A percentile compares a stretch with the other conserved stretches of the same genome.
Conservation (phyloP, 495 filamentous ascomycete species). For the Aspergillus sclerotioniger region DNA sequence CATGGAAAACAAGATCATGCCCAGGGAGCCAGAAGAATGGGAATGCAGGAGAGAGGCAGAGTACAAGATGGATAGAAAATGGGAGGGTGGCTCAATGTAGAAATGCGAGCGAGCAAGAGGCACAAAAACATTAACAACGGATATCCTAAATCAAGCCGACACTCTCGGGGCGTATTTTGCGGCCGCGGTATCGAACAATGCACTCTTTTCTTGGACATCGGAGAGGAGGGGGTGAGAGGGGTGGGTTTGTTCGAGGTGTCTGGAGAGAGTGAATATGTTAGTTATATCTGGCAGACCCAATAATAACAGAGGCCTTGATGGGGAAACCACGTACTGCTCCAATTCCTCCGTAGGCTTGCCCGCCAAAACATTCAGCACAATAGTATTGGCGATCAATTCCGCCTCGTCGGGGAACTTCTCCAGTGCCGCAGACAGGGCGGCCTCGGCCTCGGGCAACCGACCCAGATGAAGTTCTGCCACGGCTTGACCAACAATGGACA, state of each 20-base stretch:
- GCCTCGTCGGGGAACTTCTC: constrained; percentile 68
- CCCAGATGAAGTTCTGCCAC: constrained; percentile 90
- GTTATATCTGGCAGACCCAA: background rate
- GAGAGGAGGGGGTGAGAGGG: constrained; percentile 63
- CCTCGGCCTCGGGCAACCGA: constrained; percentile 83
- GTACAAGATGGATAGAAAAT: constrained; percentile 19
- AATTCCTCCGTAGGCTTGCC: constrained; percentile 66
- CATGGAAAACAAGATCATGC: constrained; percentile 2
- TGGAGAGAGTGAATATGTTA: constrained; percentile 31
- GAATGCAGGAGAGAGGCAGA: constrained; percentile 8
- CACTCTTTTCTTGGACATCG: constrained; percentile 74
- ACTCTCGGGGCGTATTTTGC: constrained; percentile 75
- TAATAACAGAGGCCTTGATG: background rate
- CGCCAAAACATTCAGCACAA: constrained; percentile 73
- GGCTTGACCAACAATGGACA: constrained; percentile 77
- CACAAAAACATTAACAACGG: background rate
- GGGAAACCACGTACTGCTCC: constrained; percentile 60
- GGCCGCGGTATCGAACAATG: constrained; percentile 75
- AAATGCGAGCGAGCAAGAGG: background rate
- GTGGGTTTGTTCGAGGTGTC: constrained; percentile 55
- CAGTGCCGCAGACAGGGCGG: constrained; percentile 75
- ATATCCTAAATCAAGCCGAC: constrained; percentile 42
- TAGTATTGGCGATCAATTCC: constrained; percentile 73
- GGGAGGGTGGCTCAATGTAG: constrained; percentile 11
- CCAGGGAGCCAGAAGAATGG: background rate